Evolutionary conservation across 441 rosid species (phyloP).

Genomic region (Cnidoscolus chayamansa): DNA sequence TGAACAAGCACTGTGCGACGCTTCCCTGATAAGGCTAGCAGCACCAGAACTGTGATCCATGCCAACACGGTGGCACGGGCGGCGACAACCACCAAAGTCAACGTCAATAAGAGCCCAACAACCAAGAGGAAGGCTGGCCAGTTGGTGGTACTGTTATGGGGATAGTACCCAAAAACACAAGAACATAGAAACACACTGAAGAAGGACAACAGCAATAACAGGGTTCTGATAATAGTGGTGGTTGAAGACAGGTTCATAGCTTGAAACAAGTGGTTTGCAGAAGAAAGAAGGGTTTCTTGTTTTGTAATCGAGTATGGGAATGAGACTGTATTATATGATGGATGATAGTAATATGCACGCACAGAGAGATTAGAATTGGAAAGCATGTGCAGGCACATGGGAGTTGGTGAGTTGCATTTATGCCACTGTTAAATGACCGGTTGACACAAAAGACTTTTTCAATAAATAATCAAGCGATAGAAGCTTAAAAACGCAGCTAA

Average conservation of each 20-base stretch:
- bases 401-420: not conserved
- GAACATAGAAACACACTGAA: not conserved
- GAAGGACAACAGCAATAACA: conserved; percentile 1
- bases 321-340: not conserved
- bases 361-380: not conserved
- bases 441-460: too few species aligned
- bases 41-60: conserved; percentile 49
- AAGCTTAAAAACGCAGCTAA: too few species aligned
- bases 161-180: not conserved
- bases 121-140: conserved; percentile 14
- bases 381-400: conserved; percentile 23
- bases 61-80: conserved; percentile 47
- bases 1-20: conserved; percentile 42
- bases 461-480: too few species aligned
- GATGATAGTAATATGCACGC: not conserved
- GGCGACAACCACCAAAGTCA: conserved; percentile 32
- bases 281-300: not conserved
- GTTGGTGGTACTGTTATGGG: not conserved
- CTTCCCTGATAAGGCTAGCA: conserved; percentile 43
- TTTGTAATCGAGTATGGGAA: not conserved
- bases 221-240: not conserved
- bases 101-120: conserved; percentile 22
- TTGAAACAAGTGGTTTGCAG: not conserved
- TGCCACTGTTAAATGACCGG: not conserved
- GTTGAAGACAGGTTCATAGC: conserved; percentile 1